phyloP scores from a whole-genome alignment of 345 rosid genomes.

The Gossypium mustelinum region DNA sequence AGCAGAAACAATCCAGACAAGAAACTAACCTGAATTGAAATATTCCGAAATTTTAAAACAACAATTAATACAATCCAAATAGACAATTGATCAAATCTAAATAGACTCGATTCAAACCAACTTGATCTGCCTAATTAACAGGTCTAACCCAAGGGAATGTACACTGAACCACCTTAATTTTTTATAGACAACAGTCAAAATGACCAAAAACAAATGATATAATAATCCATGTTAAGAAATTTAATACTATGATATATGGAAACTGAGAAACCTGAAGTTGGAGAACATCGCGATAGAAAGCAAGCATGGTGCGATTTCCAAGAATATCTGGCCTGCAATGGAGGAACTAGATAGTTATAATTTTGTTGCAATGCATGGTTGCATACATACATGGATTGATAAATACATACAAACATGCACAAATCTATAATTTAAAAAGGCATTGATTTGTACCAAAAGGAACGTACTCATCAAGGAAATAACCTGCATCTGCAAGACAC shows the following conservation, averaged over 20 bases:
- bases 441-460: not conserved
- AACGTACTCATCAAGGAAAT: slow-evolving; percentile 17
- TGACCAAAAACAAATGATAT: not conserved
- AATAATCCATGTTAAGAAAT: not conserved
- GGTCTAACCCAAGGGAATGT: not conserved
- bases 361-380: not conserved
- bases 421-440: not conserved
- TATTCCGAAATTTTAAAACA: no score
- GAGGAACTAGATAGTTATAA: slow-evolving; percentile 7
- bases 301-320: slow-evolving; percentile 54
- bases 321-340: slow-evolving; percentile 62
- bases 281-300: slow-evolving; percentile 65
- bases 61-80: no score
- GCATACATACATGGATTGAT: not conserved
- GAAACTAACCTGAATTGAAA: no score
- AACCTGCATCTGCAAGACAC: slow-evolving; percentile 77
- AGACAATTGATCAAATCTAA: no score
- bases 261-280: slow-evolving; percentile 54
- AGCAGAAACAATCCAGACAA: no score
- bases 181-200: not conserved
- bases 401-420: not conserved
- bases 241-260: not conserved
- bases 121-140: no score
- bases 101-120: no score
- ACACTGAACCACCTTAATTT: not conserved